Evolutionary conservation across 2,329 filamentous ascomycete species (phyloP).

Genomic region (Colletotrichum scovillei): DNA sequence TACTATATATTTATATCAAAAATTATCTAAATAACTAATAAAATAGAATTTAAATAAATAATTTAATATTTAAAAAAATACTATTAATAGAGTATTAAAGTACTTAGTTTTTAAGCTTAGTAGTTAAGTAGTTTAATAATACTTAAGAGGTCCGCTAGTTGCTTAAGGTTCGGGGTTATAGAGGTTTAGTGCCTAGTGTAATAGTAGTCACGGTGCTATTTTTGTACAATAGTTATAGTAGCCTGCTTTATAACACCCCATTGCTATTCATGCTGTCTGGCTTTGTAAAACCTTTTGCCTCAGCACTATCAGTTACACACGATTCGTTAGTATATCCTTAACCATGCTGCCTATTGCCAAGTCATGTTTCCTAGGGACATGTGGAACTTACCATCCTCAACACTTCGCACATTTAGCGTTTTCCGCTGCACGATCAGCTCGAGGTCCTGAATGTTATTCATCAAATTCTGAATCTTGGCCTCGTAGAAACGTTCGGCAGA

Average conservation of each 20-base stretch:
- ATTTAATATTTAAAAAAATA: too few relatives aligned
- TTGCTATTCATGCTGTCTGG: background rate
- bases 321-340: background rate
- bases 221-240: background rate
- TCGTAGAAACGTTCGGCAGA: constrained; percentile 69
- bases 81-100: too few relatives aligned
- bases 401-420: constrained; percentile 83
- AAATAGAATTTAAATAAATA: too few relatives aligned
- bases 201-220: too few relatives aligned
- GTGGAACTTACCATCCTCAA: constrained; percentile 80
- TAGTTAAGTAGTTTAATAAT: too few relatives aligned
- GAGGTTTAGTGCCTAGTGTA: too few relatives aligned
- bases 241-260: background rate
- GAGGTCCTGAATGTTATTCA: constrained; percentile 65
- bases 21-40: too few relatives aligned
- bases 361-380: background rate
- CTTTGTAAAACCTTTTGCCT: constrained; percentile 6
- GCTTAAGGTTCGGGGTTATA: too few relatives aligned
- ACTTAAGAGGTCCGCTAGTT: too few relatives aligned
- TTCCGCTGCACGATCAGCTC: constrained; percentile 74
- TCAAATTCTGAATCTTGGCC: constrained; percentile 64
- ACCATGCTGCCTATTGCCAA: background rate
- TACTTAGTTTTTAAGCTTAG: too few relatives aligned
- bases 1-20: too few relatives aligned
- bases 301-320: background rate